phyloP scores from a whole-genome alignment of 805 yeast genomes.

The Ogataea methanolica region DNA sequence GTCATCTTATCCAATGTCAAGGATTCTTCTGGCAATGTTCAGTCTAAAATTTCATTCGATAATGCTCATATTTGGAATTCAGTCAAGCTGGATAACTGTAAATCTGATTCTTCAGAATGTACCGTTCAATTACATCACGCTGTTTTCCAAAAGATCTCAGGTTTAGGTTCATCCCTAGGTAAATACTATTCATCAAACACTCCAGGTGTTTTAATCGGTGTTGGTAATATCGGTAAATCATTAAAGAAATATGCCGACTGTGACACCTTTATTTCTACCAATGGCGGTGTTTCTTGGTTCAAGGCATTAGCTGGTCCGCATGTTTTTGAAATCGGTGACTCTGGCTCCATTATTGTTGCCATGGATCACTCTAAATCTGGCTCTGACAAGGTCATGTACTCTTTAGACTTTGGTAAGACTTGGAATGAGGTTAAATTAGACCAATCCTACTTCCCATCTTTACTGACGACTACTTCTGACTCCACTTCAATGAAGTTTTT shows the following conservation, averaged over 20 bases:
- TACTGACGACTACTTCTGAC: constrained; percentile 55
- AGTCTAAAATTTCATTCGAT: constrained; percentile 13
- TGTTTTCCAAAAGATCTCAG: constrained; percentile 18
- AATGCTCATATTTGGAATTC: constrained; percentile 13
- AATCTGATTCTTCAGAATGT: constrained; percentile 4
- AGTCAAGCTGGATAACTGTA: constrained; percentile 6
- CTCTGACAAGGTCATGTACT: constrained; percentile 39
- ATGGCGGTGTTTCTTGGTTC: constrained; percentile 67
- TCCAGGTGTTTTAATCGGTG: constrained; percentile 42
- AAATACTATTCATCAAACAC: constrained; percentile 35
- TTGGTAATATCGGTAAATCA: constrained; percentile 34
- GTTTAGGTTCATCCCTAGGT: constrained; percentile 18
- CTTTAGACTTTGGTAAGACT: constrained; percentile 61
- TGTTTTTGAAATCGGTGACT: constrained; percentile 58
- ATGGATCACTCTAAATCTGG: constrained; percentile 27
- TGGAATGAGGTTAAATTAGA: constrained; percentile 49
- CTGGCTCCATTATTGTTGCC: constrained; percentile 64
- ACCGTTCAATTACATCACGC: constrained; percentile 32
- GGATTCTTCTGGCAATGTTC: constrained; percentile 9
- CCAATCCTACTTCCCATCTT: constrained; percentile 34
- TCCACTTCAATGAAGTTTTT: constrained; percentile 59
- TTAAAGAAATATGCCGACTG: constrained; percentile 25
- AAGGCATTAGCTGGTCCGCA: constrained; percentile 51
- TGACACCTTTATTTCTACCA: constrained; percentile 56
- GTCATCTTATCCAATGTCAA: constrained; percentile 34